These are phyloP conservation scores for Theileria parva DNA, from an alignment of 169 alveolate species.

Conservation along the genomic window DNA sequence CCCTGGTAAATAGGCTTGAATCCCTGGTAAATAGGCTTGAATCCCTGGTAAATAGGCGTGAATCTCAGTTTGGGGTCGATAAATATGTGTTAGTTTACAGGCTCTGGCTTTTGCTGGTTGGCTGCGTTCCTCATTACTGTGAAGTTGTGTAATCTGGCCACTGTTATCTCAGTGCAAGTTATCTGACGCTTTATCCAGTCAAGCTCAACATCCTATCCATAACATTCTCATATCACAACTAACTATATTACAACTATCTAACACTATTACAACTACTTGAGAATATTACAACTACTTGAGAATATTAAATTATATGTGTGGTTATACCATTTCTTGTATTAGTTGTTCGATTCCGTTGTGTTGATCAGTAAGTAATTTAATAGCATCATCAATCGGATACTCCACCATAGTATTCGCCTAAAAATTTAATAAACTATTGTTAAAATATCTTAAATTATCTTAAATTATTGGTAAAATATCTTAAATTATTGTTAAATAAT, in stretches of 20 bases:
- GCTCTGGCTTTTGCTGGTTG: constrained; percentile 44
- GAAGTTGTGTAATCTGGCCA: constrained; percentile 86
- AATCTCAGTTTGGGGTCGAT: neutral
- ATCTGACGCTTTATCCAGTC: constrained; percentile 84
- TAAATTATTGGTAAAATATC: no score
- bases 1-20: no score
- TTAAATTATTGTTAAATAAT: no score
- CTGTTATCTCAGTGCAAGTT: constrained; percentile 84
- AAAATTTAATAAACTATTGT: no score
- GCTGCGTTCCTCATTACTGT: constrained; percentile 75
- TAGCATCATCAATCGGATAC: constrained; percentile 84
- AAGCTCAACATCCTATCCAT: constrained; percentile 74
- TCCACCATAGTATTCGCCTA: constrained; percentile 88
- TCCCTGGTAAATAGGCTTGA: no score
- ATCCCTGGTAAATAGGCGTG: no score
- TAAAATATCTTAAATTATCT: no score
- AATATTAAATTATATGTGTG: neutral
- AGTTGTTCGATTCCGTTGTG: constrained; percentile 28
- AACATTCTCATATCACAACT: neutral
- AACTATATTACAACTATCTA: no score
- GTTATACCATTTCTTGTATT: constrained; percentile 34
- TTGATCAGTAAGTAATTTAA: constrained; percentile 76
- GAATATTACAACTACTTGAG: no score
- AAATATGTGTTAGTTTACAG: neutral
- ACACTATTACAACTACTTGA: no score